A percentile compares a stretch with the other conserved stretches of the same genome.
Evolutionary conservation across 1,139 yeast species (phyloP).

Genomic region (Meyerozyma elateridarum): DNA sequence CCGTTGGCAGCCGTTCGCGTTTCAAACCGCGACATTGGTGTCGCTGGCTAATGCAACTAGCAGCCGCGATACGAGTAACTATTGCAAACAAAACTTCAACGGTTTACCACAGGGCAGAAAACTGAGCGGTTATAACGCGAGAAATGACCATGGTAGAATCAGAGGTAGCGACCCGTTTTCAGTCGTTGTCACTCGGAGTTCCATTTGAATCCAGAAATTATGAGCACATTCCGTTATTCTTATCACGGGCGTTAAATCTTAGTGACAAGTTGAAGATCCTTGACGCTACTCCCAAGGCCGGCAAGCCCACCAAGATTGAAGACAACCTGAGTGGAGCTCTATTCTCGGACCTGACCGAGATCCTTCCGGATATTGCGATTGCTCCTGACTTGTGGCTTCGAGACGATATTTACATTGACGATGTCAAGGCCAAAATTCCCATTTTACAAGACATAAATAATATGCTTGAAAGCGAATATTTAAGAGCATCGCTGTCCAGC

Average conservation of each 20-base stretch:
- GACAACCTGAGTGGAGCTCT: too few species aligned
- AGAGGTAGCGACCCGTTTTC: slow-evolving; percentile 6
- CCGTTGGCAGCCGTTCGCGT: too few species aligned
- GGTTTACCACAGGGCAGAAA: too few species aligned
- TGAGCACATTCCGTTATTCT: slow-evolving; percentile 12
- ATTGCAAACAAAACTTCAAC: not conserved
- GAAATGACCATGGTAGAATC: slow-evolving; percentile 5
- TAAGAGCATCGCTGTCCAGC: slow-evolving; percentile 8
- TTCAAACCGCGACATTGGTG: too few species aligned
- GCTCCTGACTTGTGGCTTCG: slow-evolving; percentile 40
- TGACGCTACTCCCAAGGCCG: not conserved
- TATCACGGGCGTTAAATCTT: slow-evolving; percentile 11
- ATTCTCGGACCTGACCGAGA: slow-evolving; percentile 14
- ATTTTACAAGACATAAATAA: slow-evolving; percentile 32
- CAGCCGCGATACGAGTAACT: not conserved
- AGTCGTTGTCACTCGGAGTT: slow-evolving; percentile 10
- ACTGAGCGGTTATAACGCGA: too few species aligned
- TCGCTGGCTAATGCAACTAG: slow-evolving; percentile 1
- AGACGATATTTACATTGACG: slow-evolving; percentile 29
- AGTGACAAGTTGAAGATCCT: slow-evolving; percentile 7
- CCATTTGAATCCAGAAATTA: slow-evolving; percentile 13
- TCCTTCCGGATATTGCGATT: slow-evolving; percentile 31
- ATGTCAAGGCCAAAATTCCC: slow-evolving; percentile 30
- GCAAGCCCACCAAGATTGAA: not conserved
- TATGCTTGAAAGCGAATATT: slow-evolving; percentile 25